Percentiles rank a stretch among this genome's conserved stretches.
Evolutionary conservation across 805 yeast genomes (phyloP).

Genomic region (Schwanniomyces sp.): DNA sequence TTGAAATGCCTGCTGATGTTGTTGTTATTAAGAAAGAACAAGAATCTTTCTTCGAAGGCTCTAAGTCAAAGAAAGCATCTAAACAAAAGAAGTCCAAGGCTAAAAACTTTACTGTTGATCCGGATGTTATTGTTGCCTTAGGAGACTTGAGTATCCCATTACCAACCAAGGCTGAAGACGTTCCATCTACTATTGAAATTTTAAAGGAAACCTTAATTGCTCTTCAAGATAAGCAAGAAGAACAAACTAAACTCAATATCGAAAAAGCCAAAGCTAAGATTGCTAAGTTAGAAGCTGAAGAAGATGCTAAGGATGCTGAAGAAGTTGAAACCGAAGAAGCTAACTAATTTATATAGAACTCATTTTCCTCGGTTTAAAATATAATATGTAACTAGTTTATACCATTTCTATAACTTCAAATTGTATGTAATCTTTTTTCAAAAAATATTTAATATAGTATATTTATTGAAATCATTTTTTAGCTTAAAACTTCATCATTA

Average conservation of each 20-base stretch:
- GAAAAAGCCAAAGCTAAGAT: conserved; percentile 77
- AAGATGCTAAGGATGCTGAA: conserved; percentile 27
- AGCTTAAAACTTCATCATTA: not conserved
- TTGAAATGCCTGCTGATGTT: conserved; percentile 64
- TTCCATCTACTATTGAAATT: conserved; percentile 59
- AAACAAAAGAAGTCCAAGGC: conserved; percentile 53
- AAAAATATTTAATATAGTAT: not conserved
- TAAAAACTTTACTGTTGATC: conserved; percentile 68
- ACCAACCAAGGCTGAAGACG: conserved; percentile 76
- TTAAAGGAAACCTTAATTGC: conserved; percentile 72
- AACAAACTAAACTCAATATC: conserved; percentile 73
- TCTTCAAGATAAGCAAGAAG: conserved; percentile 72
- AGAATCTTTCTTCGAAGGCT: conserved; percentile 54
- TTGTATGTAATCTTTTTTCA: not conserved
- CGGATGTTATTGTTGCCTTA: conserved; percentile 74
- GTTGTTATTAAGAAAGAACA: conserved; percentile 64
- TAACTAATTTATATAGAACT: conserved; percentile 1
- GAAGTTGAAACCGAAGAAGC: conserved; percentile 9
- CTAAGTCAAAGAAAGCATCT: conserved; percentile 38
- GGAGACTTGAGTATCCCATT: conserved; percentile 73
- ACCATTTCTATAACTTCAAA: not conserved
- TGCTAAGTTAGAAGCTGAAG: conserved; percentile 61
- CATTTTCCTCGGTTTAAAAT: not conserved
- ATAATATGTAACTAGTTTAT: not conserved
- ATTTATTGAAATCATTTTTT: not conserved